Evolutionary conservation across 495 filamentous ascomycete species (phyloP).

Genomic region (Usnea hakonensis): DNA sequence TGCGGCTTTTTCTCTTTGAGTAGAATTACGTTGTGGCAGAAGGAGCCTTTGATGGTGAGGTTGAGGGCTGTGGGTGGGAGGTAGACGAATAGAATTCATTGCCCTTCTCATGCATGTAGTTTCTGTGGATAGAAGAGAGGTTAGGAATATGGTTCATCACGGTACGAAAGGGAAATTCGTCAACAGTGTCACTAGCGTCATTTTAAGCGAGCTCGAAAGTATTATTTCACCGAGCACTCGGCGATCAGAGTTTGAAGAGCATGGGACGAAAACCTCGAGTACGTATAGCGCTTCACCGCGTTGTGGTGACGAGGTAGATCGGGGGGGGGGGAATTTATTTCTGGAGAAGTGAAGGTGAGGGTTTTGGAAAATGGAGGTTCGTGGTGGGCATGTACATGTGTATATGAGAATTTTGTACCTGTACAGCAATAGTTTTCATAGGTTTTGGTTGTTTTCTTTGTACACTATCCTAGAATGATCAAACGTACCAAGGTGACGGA

Average conservation of each 20-base stretch:
- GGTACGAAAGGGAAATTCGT: background rate
- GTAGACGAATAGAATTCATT: too few relatives aligned
- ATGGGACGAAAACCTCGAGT: background rate
- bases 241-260: background rate
- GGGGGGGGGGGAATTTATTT: background rate
- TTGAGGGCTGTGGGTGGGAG: background rate
- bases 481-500: background rate
- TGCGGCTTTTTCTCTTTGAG: too few relatives aligned
- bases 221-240: background rate
- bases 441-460: background rate
- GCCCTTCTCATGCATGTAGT: background rate
- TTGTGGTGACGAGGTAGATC: background rate
- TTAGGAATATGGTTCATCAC: background rate
- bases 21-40: background rate
- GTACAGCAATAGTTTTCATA: background rate
- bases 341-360: too few relatives aligned
- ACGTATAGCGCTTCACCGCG: background rate
- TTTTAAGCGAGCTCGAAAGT: background rate
- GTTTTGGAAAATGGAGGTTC: too few relatives aligned
- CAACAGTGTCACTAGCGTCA: background rate
- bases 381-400: too few relatives aligned
- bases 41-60: background rate
- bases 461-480: background rate
- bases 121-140: background rate
- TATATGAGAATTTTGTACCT: background rate